These are phyloP conservation scores for Fraxinus greggii DNA, from an alignment of 305 asterid genomes.

Conservation along the genomic window DNA sequence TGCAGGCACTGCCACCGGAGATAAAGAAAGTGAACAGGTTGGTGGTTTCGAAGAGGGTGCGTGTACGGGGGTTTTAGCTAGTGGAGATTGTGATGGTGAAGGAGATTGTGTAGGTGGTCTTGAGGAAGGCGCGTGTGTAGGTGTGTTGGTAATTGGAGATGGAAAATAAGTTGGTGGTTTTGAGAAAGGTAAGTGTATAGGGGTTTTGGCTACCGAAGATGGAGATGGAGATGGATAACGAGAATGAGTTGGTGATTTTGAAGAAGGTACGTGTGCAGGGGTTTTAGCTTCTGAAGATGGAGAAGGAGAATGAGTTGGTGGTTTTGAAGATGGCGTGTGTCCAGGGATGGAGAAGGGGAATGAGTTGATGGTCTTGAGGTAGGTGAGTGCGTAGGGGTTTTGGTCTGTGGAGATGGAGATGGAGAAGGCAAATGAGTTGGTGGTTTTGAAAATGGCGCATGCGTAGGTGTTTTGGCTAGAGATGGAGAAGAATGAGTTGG, in stretches of 20 bases:
- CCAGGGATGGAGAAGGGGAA: neutral
- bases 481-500: neutral
- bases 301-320: neutral
- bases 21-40: neutral
- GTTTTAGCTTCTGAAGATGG: neutral
- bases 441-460: neutral
- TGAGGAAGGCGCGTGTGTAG: neutral
- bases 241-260: constrained; percentile 9
- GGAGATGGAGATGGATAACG: neutral
- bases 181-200: neutral
- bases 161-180: neutral
- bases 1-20: neutral
- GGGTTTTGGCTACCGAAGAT: neutral
- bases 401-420: neutral
- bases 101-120: neutral
- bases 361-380: neutral
- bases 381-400: neutral
- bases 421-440: constrained; percentile 20
- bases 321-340: neutral
- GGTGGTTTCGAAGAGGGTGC: constrained; percentile 3
- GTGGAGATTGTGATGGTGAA: constrained; percentile 7
- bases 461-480: neutral
- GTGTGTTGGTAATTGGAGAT: neutral
- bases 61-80: neutral
- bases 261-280: neutral